phyloP scores from a whole-genome alignment of 805 yeast genomes.

The Komagataella pastoris region DNA sequence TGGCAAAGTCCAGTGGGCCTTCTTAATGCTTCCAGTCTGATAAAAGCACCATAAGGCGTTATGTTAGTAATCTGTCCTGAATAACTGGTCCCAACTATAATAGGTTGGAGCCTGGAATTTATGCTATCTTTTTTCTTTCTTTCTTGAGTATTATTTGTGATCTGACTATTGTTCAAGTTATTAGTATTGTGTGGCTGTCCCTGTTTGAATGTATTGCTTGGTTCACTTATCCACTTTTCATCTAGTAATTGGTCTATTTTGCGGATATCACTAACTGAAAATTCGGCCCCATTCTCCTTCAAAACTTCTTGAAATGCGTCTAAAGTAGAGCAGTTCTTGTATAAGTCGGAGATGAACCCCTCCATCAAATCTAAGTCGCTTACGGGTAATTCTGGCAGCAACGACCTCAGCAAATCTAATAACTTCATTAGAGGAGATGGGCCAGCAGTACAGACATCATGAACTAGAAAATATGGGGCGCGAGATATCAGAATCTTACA shows the following conservation, averaged over 20 bases:
- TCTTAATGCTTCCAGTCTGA: slow-evolving; percentile 31
- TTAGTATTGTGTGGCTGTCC: neutral
- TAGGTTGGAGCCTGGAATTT: neutral
- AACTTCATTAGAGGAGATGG: neutral
- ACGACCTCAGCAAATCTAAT: neutral
- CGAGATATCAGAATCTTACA: neutral
- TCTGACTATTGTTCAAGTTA: too few relatives aligned
- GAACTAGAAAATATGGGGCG: neutral
- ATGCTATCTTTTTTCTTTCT: neutral
- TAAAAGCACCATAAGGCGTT: slow-evolving; percentile 69
- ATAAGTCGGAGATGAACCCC: slow-evolving; percentile 4
- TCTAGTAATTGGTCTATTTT: neutral
- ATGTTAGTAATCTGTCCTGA: slow-evolving; percentile 48
- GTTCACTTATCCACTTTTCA: neutral
- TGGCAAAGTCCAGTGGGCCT: slow-evolving; percentile 58
- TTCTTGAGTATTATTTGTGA: neutral
- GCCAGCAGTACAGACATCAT: neutral
- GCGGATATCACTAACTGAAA: slow-evolving; percentile 2
- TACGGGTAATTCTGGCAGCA: slow-evolving; percentile 1
- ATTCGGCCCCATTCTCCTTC: slow-evolving; percentile 5
- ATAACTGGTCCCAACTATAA: slow-evolving; percentile 31
- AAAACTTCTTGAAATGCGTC: slow-evolving; percentile 4
- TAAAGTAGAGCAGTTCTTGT: slow-evolving; percentile 2
- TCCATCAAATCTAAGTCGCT: slow-evolving; percentile 5
- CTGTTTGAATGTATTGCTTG: neutral